Evolutionary conservation across 306 rosid species (phyloP), one percentile per base, ranked within the genome.

Genomic region (Vicia sativa): DNA sequence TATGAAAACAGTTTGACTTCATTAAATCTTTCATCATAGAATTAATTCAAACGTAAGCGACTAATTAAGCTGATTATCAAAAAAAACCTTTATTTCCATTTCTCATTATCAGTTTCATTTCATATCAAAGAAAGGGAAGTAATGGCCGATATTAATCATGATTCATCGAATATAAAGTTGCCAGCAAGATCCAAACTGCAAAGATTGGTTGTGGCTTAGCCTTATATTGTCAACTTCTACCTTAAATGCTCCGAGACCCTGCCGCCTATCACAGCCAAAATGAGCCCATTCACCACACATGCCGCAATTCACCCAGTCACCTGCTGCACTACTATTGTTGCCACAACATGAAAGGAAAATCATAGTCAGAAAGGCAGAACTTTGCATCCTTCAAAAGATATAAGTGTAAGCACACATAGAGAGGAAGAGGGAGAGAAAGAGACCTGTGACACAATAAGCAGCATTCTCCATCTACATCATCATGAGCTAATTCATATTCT

Each of bases 261-360:
- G 96, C 77, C 96, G 80, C 79, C 91, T 78, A 80, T 92, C 98
- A 62, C 98, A 92, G 62, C 98, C 98, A 59, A 92, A 92, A 82
- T 92, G 96, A 10, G 98, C 98, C 98, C 98, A 92, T 86, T 92
- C 96, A 34, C 96, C 98, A 58, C 98, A 92, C 66, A 90, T 84
- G 31, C 98, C 96, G 9, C 98, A 90, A 78, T 90, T 92, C 73
- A 92, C 98, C 98, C 98, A 90, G 62, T 92, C 96, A 54, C 96
- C 98, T 38, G 96, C 93, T 50, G 96, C 98, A 21, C 98, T 92
- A 88, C 98, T 90, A 90, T 83, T 79, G 71, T 83, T 80, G 69
- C 12, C 21, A 43, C 66, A 44, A 74, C 52, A 74, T 26, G 41
- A 52, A 64, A 64, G 46, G 38, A 59, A 70, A 59, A 52, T n/a